Conservation (phyloP, 2,329 filamentous ascomycete genomes). For the Tolypocladium inflatum region DNA sequence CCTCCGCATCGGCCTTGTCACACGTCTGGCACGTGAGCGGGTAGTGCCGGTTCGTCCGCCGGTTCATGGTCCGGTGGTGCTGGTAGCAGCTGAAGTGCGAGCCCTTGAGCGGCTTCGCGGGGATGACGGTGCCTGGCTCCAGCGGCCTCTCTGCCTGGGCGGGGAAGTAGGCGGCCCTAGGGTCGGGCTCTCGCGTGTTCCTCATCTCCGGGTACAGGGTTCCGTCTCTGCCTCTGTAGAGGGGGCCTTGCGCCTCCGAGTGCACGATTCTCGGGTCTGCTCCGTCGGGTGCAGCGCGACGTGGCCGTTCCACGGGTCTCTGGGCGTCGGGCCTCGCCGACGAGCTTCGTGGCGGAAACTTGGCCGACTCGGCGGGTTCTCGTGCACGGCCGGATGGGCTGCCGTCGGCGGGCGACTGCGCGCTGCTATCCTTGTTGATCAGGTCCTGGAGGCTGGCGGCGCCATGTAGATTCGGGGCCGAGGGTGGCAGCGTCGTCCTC, state of each 20-base stretch:
- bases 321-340: constrained; percentile 15
- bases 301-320: constrained; percentile 10
- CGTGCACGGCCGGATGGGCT: constrained; percentile 8
- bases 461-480: constrained; percentile 11
- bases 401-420: constrained; percentile 9
- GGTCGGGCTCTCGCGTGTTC: constrained; percentile 21
- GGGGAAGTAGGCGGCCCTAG: constrained; percentile 28
- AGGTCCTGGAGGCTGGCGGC: constrained; percentile 14
- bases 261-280: constrained; percentile 21
- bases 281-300: constrained; percentile 12
- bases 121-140: constrained; percentile 26
- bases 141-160: constrained; percentile 15
- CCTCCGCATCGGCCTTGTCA: constrained; percentile 31
- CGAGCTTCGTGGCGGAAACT: constrained; percentile 22
- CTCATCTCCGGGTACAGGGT: constrained; percentile 33
- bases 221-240: constrained; percentile 27
- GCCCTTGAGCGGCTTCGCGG: constrained; percentile 32
- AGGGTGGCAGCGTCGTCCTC: constrained; percentile 15
- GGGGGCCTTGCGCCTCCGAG: constrained; percentile 22
- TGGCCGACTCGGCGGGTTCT: constrained; percentile 11
- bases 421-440: constrained; percentile 1
- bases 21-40: constrained; percentile 46
- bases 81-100: constrained; percentile 37
- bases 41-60: constrained; percentile 37
- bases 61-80: constrained; percentile 37